These are phyloP conservation scores for Thuja plicata DNA, from an alignment of 83 land plant genomes.

Conservation along the genomic window DNA sequence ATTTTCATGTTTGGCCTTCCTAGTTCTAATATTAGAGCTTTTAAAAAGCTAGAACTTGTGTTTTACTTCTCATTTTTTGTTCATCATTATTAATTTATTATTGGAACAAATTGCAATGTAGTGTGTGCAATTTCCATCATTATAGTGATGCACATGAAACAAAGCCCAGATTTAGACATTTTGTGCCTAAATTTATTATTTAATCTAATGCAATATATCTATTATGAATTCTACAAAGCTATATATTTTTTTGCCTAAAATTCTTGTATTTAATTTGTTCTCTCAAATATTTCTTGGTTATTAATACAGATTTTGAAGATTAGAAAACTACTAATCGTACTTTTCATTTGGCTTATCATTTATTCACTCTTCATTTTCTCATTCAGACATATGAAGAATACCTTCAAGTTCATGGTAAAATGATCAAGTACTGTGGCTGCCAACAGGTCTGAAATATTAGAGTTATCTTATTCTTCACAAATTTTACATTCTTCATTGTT, in stretches of 20 bases:
- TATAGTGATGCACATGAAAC: too few relatives aligned
- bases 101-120: background rate
- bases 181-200: too few relatives aligned
- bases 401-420: conserved; percentile 7
- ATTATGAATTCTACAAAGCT: background rate
- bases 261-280: background rate
- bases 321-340: background rate
- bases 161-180: too few relatives aligned
- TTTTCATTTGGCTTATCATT: background rate
- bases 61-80: background rate
- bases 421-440: background rate
- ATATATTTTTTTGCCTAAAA: background rate
- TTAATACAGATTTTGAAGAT: background rate
- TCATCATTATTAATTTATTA: background rate
- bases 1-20: background rate
- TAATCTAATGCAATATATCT: background rate
- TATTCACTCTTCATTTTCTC: background rate
- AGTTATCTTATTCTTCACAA: background rate
- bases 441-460: background rate
- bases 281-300: background rate
- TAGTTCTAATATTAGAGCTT: background rate
- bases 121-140: too few relatives aligned
- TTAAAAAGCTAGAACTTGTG: background rate
- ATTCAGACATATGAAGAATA: conserved; percentile 12
- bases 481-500: background rate